A percentile compares a stretch with the other conserved stretches of the same genome.
Conservation (phyloP, 2,329 filamentous ascomycete genomes). For the Colletotrichum sp. region DNA sequence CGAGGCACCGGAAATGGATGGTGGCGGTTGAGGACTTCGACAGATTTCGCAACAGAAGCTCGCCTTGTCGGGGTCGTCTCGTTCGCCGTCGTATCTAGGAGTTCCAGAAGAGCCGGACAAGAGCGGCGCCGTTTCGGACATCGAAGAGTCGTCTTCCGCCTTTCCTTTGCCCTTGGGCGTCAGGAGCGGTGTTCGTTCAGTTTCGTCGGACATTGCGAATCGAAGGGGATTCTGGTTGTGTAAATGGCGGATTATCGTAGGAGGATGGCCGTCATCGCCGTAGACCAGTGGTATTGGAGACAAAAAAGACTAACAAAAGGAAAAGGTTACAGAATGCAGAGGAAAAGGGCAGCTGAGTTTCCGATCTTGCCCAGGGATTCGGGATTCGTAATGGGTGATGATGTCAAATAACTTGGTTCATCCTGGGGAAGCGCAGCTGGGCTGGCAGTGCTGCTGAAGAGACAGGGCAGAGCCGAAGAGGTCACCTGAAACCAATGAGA, state of each 20-base stretch:
- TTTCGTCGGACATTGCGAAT: slow-evolving; percentile 43
- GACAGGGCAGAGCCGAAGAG: neutral
- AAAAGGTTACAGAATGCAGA: neutral
- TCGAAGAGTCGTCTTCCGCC: slow-evolving; percentile 24
- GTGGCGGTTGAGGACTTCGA: slow-evolving; percentile 22
- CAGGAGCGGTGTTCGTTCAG: slow-evolving; percentile 52
- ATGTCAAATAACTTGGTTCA: slow-evolving; percentile 23
- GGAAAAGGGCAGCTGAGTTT: slow-evolving; percentile 5
- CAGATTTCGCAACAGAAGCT: neutral
- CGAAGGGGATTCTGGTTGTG: neutral
- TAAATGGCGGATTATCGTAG: neutral
- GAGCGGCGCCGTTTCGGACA: slow-evolving; percentile 57
- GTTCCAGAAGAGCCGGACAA: slow-evolving; percentile 43
- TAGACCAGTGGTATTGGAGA: neutral
- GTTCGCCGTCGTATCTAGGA: slow-evolving; percentile 44
- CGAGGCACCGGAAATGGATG: slow-evolving; percentile 4
- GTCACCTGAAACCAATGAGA: slow-evolving; percentile 23
- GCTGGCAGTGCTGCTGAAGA: slow-evolving; percentile 3
- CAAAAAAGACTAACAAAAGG: neutral
- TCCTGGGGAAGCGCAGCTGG: slow-evolving; percentile 2
- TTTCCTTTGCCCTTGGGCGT: slow-evolving; percentile 35
- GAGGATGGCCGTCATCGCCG: slow-evolving; percentile 5
- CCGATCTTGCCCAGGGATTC: slow-evolving; percentile 1
- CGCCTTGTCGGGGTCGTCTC: slow-evolving; percentile 28
- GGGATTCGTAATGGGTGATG: slow-evolving; percentile 22